Base-by-base conservation (phyloP, 1,284 basidiomycete species). In the Thecaphora thlaspeos region DNA sequence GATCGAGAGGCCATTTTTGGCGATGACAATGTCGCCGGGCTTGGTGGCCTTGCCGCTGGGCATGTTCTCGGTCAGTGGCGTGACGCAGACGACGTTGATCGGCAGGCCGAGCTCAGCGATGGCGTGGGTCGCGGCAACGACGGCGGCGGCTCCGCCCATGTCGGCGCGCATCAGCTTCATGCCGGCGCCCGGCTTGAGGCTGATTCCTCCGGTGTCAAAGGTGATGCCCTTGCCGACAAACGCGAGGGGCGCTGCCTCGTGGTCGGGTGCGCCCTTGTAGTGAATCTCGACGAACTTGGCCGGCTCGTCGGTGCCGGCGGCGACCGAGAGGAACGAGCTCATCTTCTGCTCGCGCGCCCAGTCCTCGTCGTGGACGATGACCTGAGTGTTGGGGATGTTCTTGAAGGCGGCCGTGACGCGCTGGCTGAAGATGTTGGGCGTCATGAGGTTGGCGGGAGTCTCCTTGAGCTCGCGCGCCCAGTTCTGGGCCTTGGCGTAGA, bases 281-380 rank as follows among this genome's bases (percentile, higher is more conserved):
- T 88, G 86, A 57, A 94, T 86, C 80, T 93, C 90, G 49, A 94
- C 81, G 79, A 93, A 86, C 76, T 90, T 91, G 47, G 88, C 86
- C 5, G 91, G 90, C 76, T 92, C 88, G 15, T 84, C 81, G 8
- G 88, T 87, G 26, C 91, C 91, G 54, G 86, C 85, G 9, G 89
- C 86, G 5, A 94, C 91, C 1, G 89, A 91, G 23, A 94, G 84
- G 84, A 93, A 92, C 2, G 87, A 86, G 67, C 86, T 87, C 90
- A 92, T 92, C 54, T 86, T 86, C 80, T 89, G 87, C 77, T 87
- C 82, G 50, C 84, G 82, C 12, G 88, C 89, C 89, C 90, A 92
- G 87, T 87, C 87, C 81, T 87, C 85, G 67, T 93, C 90, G 42
- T 82, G 86, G 15, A 88, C 84, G 40, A 85, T 82, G 45, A 91